Conservation (phyloP, 495 filamentous ascomycete genomes). For the Aspergillus ostianus region DNA sequence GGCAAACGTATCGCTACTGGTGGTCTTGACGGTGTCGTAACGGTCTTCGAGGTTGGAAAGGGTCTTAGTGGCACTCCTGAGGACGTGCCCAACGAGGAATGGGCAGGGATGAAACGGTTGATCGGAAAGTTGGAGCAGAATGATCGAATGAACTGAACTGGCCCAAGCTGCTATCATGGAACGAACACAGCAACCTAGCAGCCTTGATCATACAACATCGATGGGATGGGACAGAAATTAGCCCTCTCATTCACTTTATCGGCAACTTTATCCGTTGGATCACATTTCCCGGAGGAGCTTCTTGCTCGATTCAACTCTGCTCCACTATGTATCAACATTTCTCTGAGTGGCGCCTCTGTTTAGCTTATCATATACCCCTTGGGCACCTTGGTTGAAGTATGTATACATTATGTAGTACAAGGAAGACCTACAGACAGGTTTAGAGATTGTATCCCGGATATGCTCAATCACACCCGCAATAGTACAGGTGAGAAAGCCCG, state of each 20-base stretch:
- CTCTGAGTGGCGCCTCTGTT: constrained; percentile 15
- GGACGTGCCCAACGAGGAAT: constrained; percentile 78
- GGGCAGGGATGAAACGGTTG: constrained; percentile 84
- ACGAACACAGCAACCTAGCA: background rate
- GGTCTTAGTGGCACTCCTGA: constrained; percentile 76
- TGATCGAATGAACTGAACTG: constrained; percentile 33
- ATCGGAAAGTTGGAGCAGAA: constrained; percentile 63
- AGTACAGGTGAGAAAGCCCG: too few species aligned
- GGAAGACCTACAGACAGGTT: constrained; percentile 10
- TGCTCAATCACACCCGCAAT: background rate
- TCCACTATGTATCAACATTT: constrained; percentile 13
- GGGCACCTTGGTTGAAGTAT: constrained; percentile 18
- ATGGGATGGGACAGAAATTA: too few species aligned
- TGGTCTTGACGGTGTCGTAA: constrained; percentile 84
- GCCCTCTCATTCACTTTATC: too few species aligned
- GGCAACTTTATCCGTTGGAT: too few species aligned
- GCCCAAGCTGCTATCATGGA: constrained; percentile 1
- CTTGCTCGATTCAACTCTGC: background rate
- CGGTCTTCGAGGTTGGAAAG: constrained; percentile 88
- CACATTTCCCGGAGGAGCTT: background rate
- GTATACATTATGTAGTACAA: constrained; percentile 16
- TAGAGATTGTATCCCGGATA: background rate
- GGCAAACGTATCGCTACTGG: constrained; percentile 84
- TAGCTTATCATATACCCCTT: constrained; percentile 22
- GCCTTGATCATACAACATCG: background rate